Base-by-base conservation (phyloP, 345 rosid genomes). In the Theobroma cacao region DNA sequence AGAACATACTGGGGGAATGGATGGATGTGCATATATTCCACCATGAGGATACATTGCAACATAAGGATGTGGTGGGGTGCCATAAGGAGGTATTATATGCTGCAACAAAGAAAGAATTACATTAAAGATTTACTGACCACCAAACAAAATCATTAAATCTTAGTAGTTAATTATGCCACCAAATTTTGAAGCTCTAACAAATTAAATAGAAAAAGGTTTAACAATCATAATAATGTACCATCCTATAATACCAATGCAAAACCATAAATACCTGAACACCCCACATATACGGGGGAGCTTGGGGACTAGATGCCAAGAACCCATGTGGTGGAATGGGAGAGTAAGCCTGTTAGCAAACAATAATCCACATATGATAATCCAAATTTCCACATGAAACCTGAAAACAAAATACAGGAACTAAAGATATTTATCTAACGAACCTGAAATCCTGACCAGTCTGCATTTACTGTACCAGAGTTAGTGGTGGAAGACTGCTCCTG, bases 201-300 rank as follows among this genome's bases (percentile, higher is more conserved):
- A 26, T 43, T 15, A 41, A 75, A 59, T 33, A 28, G 24, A 59
- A 28, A 43, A 41, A n/a, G 26, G 26, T 70, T 64, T 40, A 18
- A 38, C 18, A 59, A 48, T 48, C 65, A 38, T 38, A 34, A 40
- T n/a, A 34, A 38, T 8, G 40, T 14, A 38, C 40, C 3, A 52
- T 11, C 43, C 9, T 17, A 45, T 7, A 41, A 36, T n/a, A 79
- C 20, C 50, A 43, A 50, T 43, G 26, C 20, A 70, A 53, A 72
- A 75, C 77, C 66, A 11, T 62, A 73, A 28, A 67, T 87, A 96
- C 99, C 98, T 96, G 99, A 80, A 96, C 99, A 3, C 99, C 98
- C 99, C 99, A 96, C 99, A 96, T 94, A 79, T 96, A 96, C 76
- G 99, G 98, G 77, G 87, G 99, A 81, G 97, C 92, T 85, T 96